These are phyloP conservation scores for Piloderma croceum DNA, from an alignment of 768 basidiomycete species.

Conservation along the genomic window DNA sequence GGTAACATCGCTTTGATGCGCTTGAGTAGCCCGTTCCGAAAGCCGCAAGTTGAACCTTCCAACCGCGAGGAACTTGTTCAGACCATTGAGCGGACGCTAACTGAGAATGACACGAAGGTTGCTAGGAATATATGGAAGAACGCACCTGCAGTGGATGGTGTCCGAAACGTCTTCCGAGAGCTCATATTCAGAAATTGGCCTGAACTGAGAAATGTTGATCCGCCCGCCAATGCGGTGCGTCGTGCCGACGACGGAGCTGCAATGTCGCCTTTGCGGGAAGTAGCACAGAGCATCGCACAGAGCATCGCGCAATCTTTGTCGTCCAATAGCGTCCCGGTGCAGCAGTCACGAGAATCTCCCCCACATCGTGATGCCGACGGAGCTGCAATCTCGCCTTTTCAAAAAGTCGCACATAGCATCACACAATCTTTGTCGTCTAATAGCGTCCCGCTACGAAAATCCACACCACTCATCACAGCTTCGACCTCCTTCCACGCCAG, in stretches of 20 bases:
- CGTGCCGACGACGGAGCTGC: slow-evolving; percentile 16
- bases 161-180: slow-evolving; percentile 47
- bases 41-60: slow-evolving; percentile 7
- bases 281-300: slow-evolving; percentile 24
- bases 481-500: slow-evolving; percentile 28
- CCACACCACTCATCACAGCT: slow-evolving; percentile 20
- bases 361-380: neutral
- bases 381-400: slow-evolving; percentile 6
- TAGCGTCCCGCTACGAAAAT: neutral
- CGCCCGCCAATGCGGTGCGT: slow-evolving; percentile 35
- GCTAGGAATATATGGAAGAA: slow-evolving; percentile 41
- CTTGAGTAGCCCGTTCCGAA: slow-evolving; percentile 31
- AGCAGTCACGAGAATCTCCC: too few species aligned
- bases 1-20: slow-evolving; percentile 46
- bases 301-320: slow-evolving; percentile 18
- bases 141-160: slow-evolving; percentile 41
- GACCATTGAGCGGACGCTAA: slow-evolving; percentile 23
- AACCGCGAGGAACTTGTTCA: slow-evolving; percentile 22
- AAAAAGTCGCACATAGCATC: slow-evolving; percentile 22
- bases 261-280: slow-evolving; percentile 21
- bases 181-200: slow-evolving; percentile 58
- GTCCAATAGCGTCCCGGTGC: too few species aligned
- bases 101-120: slow-evolving; percentile 19
- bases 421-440: neutral
- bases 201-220: slow-evolving; percentile 23